Percentiles rank a stretch among this genome's conserved stretches.
Evolutionary conservation across 192 early-diverging fungal genomes (phyloP).

Genomic region (Podila clonocystis): DNA sequence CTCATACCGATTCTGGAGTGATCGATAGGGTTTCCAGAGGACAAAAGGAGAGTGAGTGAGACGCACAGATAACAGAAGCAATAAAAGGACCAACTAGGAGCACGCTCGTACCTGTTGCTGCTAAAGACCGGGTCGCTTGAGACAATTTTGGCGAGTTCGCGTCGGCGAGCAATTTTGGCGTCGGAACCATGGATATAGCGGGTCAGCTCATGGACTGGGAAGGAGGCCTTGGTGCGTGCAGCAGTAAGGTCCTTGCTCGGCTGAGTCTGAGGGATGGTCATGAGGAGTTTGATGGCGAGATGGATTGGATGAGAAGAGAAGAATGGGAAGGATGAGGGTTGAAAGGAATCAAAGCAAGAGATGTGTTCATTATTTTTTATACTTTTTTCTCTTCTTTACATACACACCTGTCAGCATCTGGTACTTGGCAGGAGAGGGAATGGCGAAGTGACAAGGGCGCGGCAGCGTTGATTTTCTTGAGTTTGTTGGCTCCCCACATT

Average conservation of each 20-base stretch:
- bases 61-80: no score
- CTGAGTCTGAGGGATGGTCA: slow-evolving; percentile 26
- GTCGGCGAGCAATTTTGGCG: slow-evolving; percentile 20
- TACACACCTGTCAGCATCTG: no score
- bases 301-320: not conserved
- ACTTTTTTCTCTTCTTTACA: no score
- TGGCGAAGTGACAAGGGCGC: no score
- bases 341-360: no score
- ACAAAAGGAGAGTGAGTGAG: not conserved
- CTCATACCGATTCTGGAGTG: slow-evolving; percentile 26
- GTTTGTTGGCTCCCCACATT: no score
- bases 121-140: slow-evolving; percentile 42
- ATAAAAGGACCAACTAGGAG: no score
- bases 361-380: no score
- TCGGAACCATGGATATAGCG: slow-evolving; percentile 50
- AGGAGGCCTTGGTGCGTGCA: slow-evolving; percentile 33
- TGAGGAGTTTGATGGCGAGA: not conserved
- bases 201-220: slow-evolving; percentile 36
- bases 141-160: slow-evolving; percentile 23
- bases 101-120: slow-evolving; percentile 23
- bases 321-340: not conserved
- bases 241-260: slow-evolving; percentile 37
- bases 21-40: not conserved
- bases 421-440: no score
- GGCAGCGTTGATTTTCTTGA: no score